phyloP scores from a whole-genome alignment of 371 early-diverging fungal species.

The Capniomyces stellatus region DNA sequence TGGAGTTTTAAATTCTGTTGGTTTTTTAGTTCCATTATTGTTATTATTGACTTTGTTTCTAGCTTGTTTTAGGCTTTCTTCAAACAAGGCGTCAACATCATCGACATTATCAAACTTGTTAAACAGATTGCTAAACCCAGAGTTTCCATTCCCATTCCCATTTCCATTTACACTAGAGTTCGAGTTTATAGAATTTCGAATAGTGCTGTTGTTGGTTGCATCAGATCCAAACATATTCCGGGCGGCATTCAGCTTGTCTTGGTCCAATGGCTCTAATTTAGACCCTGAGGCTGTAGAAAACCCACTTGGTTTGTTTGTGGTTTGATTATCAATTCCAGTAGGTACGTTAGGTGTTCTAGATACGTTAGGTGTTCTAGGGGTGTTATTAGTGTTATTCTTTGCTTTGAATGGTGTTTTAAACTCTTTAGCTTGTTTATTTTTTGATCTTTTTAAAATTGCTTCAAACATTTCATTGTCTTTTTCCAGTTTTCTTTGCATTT shows the following conservation, averaged over 20 bases:
- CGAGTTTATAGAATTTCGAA: too few species aligned
- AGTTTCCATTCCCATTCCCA: not conserved
- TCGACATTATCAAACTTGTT: not conserved
- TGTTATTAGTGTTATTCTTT: not conserved
- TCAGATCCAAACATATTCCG: too few species aligned
- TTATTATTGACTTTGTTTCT: not conserved
- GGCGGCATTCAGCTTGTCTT: too few species aligned
- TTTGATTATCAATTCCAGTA: not conserved
- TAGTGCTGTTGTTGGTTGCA: too few species aligned
- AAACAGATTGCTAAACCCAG: not conserved
- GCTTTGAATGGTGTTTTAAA: slow-evolving; percentile 4
- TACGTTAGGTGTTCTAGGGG: not conserved
- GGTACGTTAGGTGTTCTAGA: not conserved
- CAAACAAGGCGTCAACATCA: not conserved
- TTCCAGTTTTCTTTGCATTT: not conserved
- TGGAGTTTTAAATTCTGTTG: slow-evolving; percentile 2
- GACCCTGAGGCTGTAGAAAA: not conserved
- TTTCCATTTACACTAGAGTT: too few species aligned
- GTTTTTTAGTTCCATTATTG: too few species aligned
- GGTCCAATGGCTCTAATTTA: not conserved
- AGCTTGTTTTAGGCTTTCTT: not conserved
- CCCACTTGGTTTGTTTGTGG: too few species aligned
- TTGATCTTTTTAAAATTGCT: not conserved
- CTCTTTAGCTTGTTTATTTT: not conserved
- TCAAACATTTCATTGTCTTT: slow-evolving; percentile 3